Base-by-base conservation (phyloP, 805 yeast species). In the Wickerhamomyces strasburgensis region DNA sequence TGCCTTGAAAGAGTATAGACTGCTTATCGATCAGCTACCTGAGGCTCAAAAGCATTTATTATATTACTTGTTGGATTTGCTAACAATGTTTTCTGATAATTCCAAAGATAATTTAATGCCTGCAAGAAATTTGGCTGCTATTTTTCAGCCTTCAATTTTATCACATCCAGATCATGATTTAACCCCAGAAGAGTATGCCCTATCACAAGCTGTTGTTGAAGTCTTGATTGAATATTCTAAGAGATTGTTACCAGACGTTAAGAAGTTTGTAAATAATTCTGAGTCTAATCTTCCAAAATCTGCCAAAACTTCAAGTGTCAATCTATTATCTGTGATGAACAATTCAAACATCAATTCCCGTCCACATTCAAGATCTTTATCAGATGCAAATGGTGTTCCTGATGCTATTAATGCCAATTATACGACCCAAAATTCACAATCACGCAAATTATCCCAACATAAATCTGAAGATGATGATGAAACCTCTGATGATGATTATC, bases 131-230 rank as follows among this genome's bases (percentile, higher is more conserved):
- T 66, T 93, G 46, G 95, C 98, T 1, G 96, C 98, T 2, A 85
- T 93, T 39, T 93, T 93, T 65, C 98, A 93, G 63, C 98, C 98
- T 3, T 84, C 96, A n/a, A 78, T 93, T 14, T 67, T 93, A 36
- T 84, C 95, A 8, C 98, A 90, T 58, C 95, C 96, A 5, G 74
- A 72, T 47, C 97, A 93, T 58, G 96, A 89, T 56, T 76, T 90
- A 80, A 76, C 82, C 29, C 97, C 97, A 1, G 86, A 79, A 23
- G 97, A 93, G 60, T 89, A 89, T 62, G 90, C 85, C 10, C 63
- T 87, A 25, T 84, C 95, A 5, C 87, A 89, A 47, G 70, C 78
- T 6, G 96, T 86, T 24, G 82, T 93, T 18, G 94, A 89, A 54
- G 88, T 90, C 47, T 71, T 93, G 64, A 84, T 90, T 39, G 89